Conservation (phyloP, 495 filamentous ascomycete genomes). For the Clohesyomyces aquaticus region DNA sequence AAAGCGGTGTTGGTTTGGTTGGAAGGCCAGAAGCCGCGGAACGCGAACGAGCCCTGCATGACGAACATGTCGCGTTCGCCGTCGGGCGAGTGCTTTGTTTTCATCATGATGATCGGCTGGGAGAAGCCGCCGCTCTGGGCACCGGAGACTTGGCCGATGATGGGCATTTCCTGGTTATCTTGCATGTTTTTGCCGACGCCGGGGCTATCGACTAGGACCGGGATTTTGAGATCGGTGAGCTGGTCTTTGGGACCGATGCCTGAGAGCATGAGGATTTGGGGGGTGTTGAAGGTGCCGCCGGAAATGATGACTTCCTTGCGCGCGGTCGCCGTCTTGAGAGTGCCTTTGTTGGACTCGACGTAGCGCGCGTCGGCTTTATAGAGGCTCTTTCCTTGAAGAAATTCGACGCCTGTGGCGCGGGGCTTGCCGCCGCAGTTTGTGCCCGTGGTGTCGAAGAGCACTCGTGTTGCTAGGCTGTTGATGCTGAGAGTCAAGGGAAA, state of each 20-base stretch:
- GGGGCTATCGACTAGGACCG: conserved; percentile 23
- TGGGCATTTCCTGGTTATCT: conserved; percentile 38
- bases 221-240: conserved; percentile 27
- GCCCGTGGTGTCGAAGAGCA: conserved; percentile 58
- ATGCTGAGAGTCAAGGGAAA: conserved; percentile 61
- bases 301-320: conserved; percentile 39
- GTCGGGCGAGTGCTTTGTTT: conserved; percentile 23
- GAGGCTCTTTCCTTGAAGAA: conserved; percentile 61
- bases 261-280: conserved; percentile 38
- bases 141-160: conserved; percentile 20
- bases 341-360: conserved; percentile 23
- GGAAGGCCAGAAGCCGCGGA: conserved; percentile 35
- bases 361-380: conserved; percentile 59
- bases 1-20: conserved; percentile 27
- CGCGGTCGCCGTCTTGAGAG: conserved; percentile 25
- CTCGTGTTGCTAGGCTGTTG: conserved; percentile 64
- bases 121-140: conserved; percentile 9
- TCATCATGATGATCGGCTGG: conserved; percentile 27
- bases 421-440: conserved; percentile 48
- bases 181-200: conserved; percentile 36
- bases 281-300: conserved; percentile 35
- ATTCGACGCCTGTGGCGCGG: conserved; percentile 65
- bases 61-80: conserved; percentile 36
- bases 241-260: conserved; percentile 37
- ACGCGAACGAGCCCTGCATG: conserved; percentile 31